phyloP scores from a whole-genome alignment of 1,284 basidiomycete genomes.

The Volvariella volvacea region DNA sequence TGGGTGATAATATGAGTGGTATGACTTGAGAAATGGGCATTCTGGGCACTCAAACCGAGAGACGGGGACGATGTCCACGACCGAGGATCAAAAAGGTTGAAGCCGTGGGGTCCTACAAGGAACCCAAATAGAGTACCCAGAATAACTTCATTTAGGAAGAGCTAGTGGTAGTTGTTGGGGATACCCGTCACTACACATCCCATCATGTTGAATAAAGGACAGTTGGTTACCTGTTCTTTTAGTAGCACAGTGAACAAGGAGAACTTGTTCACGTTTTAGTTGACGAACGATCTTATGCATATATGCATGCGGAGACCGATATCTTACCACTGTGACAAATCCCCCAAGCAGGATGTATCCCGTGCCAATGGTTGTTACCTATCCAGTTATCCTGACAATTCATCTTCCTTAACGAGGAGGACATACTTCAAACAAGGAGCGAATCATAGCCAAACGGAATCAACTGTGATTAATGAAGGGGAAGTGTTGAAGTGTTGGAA shows the following conservation, averaged over 20 bases:
- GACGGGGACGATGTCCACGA: constrained; percentile 60
- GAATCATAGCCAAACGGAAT: background rate
- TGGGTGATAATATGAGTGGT: constrained; percentile 59
- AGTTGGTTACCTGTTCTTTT: constrained; percentile 59
- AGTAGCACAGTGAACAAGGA: constrained; percentile 77
- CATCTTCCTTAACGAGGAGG: background rate
- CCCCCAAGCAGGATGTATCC: constrained; percentile 75
- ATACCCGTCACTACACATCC: background rate
- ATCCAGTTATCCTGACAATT: constrained; percentile 10
- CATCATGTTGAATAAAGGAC: background rate
- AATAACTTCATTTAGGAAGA: constrained; percentile 91
- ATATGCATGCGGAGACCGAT: background rate
- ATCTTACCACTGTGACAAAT: constrained; percentile 62
- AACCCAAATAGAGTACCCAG: constrained; percentile 71
- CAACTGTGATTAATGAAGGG: too few relatives aligned
- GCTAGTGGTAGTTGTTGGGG: constrained; percentile 25
- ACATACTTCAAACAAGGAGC: background rate
- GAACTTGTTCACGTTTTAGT: constrained; percentile 41
- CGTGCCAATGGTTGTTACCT: constrained; percentile 46
- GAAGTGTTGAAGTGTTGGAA: too few relatives aligned
- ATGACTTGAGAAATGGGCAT: too few relatives aligned
- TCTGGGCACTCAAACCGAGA: too few relatives aligned
- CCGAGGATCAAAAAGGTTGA: constrained; percentile 74
- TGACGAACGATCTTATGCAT: background rate
- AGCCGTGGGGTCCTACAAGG: constrained; percentile 67